These are phyloP conservation scores for Hibiscus tridactylites DNA, from an alignment of 345 rosid species.

Conservation along the genomic window DNA sequence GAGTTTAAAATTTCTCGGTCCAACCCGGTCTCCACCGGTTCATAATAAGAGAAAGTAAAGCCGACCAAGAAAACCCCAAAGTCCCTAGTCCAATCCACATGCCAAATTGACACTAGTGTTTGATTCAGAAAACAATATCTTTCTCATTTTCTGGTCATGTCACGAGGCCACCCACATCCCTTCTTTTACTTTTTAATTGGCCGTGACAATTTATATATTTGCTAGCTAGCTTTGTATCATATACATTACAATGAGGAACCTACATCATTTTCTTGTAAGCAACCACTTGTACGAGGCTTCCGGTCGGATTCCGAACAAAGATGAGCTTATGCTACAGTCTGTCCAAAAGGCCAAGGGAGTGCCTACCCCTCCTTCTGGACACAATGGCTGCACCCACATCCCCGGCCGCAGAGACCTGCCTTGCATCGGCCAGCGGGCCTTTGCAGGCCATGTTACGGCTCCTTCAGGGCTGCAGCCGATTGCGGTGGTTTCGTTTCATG, in stretches of 20 bases:
- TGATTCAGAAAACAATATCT: too few species aligned
- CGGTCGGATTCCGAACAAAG: neutral
- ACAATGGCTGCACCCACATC: conserved; percentile 13
- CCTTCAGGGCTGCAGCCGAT: neutral
- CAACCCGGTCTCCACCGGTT: too few species aligned
- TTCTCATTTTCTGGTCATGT: too few species aligned
- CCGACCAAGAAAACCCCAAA: too few species aligned
- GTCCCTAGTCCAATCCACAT: too few species aligned
- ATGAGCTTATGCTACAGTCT: neutral
- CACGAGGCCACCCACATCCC: too few species aligned
- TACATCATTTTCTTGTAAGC: neutral
- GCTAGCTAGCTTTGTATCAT: neutral
- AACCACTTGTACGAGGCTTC: neutral
- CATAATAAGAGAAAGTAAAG: too few species aligned
- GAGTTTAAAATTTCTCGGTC: too few species aligned
- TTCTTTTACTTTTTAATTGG: too few species aligned
- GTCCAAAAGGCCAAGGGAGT: conserved; percentile 2
- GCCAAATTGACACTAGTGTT: too few species aligned
- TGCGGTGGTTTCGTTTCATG: too few species aligned
- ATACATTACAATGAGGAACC: neutral
- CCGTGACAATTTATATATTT: too few species aligned
- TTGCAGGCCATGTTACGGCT: conserved; percentile 13
- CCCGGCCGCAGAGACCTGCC: conserved; percentile 1
- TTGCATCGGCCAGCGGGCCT: conserved; percentile 10
- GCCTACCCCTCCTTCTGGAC: neutral